Base-by-base conservation (phyloP, 2,329 filamentous ascomycete species). In the Lecanicillium sp. region DNA sequence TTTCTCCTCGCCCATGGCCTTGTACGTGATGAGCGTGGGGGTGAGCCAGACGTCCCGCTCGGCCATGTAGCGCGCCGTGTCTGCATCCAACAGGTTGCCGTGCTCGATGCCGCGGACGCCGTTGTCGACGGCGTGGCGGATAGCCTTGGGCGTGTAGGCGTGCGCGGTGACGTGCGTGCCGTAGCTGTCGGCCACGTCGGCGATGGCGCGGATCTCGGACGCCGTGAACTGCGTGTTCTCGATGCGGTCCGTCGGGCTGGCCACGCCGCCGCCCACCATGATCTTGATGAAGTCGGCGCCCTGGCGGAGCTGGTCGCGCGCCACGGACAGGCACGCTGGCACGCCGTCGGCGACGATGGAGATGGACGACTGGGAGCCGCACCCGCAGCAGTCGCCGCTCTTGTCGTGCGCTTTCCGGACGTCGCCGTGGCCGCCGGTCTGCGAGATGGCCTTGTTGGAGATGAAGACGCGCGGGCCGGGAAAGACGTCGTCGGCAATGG, bases 261-360 rank as follows among this genome's bases (percentile, higher is more conserved):
- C 69, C 2, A 83, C 77, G 8, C 79, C 79, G 2, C 79, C 78
- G 5, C 70, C 70, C 1, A 67, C 67, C 77, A 81, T 81, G 52
- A 83, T 77, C 60, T 83, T 83, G 60, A 83, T 71, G 54, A 82
- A 81, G 55, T 82, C 75, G 1, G 76, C 74, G 2, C 79, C 79
- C 8, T 62, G 67, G 3, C 78, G 67, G 0, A 83, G 58, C 57
- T 81, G 72, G 44, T 80, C 76, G 2, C 79, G 67, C 0, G 72
- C 69, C 7, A 65, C 71, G 17, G 68, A 68, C 35, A 78, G 64
- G 52, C 78, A 81, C 37, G 75, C 73, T 0, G 75, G 66, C 1
- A 79, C 75, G 2, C 78, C 75, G 56, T 81, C 75, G 36, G 69
- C 72, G 1, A 80, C 62, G 7, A 69, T 62, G 1, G 71, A 72